A percentile compares a stretch with the other conserved stretches of the same genome.
These are phyloP conservation scores for Lachancea sp. DNA, from an alignment of 805 yeast species.

Conservation along the genomic window DNA sequence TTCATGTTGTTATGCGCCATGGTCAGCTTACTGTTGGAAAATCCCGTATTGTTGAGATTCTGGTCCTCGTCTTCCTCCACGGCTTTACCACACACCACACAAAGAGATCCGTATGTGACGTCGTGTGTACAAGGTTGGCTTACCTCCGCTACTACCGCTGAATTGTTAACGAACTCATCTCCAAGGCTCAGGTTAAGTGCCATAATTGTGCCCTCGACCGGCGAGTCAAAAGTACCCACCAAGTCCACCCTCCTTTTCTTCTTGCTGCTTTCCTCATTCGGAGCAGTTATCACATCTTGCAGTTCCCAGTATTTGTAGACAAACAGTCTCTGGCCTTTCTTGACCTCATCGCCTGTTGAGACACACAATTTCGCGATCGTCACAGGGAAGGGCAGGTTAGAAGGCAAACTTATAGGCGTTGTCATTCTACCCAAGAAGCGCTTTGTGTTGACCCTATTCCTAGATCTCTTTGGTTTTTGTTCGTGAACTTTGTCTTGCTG, in stretches of 20 bases:
- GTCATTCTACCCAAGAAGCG: conserved; percentile 1
- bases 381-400: conserved; percentile 35
- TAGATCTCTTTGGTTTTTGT: conserved; percentile 12
- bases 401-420: conserved; percentile 7
- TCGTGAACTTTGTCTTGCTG: conserved; percentile 3
- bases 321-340: conserved; percentile 34
- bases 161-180: conserved; percentile 46
- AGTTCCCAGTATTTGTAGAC: conserved; percentile 43
- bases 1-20: conserved; percentile 88
- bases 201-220: conserved; percentile 64
- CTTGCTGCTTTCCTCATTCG: conserved; percentile 18
- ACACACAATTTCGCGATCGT: conserved; percentile 33
- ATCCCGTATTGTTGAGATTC: conserved; percentile 49
- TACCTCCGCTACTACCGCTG: conserved; percentile 49
- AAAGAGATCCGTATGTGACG: conserved; percentile 89
- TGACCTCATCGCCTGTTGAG: conserved; percentile 29
- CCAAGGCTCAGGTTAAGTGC: conserved; percentile 46
- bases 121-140: conserved; percentile 86
- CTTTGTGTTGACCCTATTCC: not conserved
- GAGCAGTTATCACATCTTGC: conserved; percentile 31
- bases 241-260: conserved; percentile 47
- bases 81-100: conserved; percentile 86
- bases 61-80: conserved; percentile 70
- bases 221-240: conserved; percentile 75
- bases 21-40: conserved; percentile 34